These are phyloP conservation scores for Colletotrichum chlorophyti DNA, from an alignment of 2,329 filamentous ascomycete species.

Conservation along the genomic window DNA sequence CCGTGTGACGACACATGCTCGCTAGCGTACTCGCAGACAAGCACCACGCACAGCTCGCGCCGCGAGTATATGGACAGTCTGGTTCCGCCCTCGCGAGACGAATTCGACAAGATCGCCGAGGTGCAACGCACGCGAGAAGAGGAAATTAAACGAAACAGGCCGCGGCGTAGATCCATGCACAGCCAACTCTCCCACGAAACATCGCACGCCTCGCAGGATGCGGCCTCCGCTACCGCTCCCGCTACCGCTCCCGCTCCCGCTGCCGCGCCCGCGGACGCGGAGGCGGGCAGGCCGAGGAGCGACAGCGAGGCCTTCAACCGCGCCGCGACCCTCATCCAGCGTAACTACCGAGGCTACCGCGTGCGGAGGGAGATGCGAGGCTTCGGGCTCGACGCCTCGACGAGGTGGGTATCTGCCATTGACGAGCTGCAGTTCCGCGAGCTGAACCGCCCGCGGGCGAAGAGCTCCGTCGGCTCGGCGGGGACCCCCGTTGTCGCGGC, in stretches of 20 bases:
- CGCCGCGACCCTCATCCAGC: constrained; percentile 68
- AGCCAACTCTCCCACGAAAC: constrained; percentile 34
- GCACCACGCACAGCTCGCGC: constrained; percentile 30
- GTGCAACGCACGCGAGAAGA: constrained; percentile 56
- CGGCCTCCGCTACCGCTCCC: not conserved
- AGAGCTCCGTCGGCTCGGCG: constrained; percentile 34
- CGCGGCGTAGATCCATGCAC: constrained; percentile 43
- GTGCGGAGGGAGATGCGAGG: constrained; percentile 74
- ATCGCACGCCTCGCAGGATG: constrained; percentile 9
- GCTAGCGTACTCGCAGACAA: constrained; percentile 18
- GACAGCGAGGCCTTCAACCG: constrained; percentile 38
- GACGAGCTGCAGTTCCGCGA: constrained; percentile 63
- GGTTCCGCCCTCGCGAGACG: constrained; percentile 51
- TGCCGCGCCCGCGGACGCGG: not conserved
- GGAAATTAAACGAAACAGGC: constrained; percentile 48
- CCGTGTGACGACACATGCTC: constrained; percentile 27
- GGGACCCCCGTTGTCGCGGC: no score
- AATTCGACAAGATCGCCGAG: constrained; percentile 55
- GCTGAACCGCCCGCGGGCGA: constrained; percentile 51
- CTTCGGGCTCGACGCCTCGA: constrained; percentile 70
- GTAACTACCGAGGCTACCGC: constrained; percentile 80
- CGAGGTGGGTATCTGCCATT: constrained; percentile 74
- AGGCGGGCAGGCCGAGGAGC: constrained; percentile 1
- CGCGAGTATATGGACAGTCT: constrained; percentile 59
- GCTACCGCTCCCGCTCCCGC: constrained; percentile 12